Evolutionary conservation across 768 basidiomycete species (phyloP).

Genomic region (Tylopilus plumbeoviolaceoides): DNA sequence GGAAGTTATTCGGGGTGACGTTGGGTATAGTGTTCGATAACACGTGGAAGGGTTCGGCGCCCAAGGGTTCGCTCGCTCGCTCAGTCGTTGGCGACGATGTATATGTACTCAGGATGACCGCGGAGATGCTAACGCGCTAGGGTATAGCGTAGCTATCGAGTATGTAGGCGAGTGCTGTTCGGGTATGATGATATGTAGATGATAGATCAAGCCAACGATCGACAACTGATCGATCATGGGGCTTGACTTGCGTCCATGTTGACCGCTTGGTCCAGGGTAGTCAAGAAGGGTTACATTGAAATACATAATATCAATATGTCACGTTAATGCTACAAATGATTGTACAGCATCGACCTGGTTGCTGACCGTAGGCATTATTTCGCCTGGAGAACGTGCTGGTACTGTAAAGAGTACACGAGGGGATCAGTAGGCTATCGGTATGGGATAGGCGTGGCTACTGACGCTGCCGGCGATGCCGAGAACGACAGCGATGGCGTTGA

Average conservation of each 20-base stretch:
- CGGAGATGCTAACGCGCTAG: not conserved
- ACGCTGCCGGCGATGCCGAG: slow-evolving; percentile 41
- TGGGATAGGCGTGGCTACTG: not conserved
- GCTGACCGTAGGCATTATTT: not conserved
- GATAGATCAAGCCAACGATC: too few species aligned
- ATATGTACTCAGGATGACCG: not conserved
- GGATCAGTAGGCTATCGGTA: not conserved
- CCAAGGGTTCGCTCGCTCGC: not conserved
- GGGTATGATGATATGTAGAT: too few species aligned
- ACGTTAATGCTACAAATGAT: slow-evolving; percentile 10
- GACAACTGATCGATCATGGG: not conserved
- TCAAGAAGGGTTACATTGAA: not conserved
- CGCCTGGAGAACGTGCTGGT: not conserved
- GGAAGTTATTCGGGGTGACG: not conserved
- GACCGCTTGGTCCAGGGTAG: not conserved
- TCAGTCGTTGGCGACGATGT: not conserved
- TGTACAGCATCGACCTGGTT: slow-evolving; percentile 6
- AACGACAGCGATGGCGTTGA: slow-evolving; percentile 40
- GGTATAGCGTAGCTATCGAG: too few species aligned
- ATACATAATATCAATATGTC: slow-evolving; percentile 3
- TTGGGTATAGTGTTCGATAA: too few species aligned
- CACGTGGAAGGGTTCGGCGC: too few species aligned
- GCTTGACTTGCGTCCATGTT: too few species aligned
- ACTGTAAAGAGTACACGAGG: not conserved
- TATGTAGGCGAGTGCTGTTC: too few species aligned